Evolutionary conservation across 192 early-diverging fungal genomes (phyloP).

Genomic region (Coemansia guatemalensis): DNA sequence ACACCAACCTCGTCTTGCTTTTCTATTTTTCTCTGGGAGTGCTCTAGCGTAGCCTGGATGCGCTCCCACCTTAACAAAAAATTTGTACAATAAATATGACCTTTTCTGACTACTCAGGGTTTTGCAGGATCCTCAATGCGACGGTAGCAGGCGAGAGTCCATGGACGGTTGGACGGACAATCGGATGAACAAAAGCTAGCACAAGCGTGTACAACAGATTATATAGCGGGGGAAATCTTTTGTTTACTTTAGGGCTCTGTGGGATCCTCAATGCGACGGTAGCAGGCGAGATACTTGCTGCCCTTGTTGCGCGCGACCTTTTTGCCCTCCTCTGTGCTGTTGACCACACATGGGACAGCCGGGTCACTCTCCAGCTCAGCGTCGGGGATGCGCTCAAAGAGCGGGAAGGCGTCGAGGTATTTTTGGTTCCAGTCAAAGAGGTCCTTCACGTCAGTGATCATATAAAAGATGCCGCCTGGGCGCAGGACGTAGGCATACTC

Average conservation of each 20-base stretch:
- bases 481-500: slow-evolving; percentile 97
- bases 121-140: slow-evolving; percentile 64
- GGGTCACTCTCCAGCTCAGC: slow-evolving; percentile 80
- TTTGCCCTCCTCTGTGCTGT: slow-evolving; percentile 96
- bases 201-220: no score
- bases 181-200: background rate
- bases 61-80: slow-evolving; percentile 18
- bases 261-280: slow-evolving; percentile 69
- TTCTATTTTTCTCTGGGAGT: slow-evolving; percentile 3
- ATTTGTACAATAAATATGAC: slow-evolving; percentile 36
- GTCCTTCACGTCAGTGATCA: slow-evolving; percentile 92
- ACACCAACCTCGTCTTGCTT: background rate
- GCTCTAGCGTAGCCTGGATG: background rate
- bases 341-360: slow-evolving; percentile 76
- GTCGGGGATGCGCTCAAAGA: slow-evolving; percentile 83
- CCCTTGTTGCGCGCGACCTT: slow-evolving; percentile 98
- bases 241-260: no score
- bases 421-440: slow-evolving; percentile 95
- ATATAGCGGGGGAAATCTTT: no score
- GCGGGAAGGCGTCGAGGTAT: slow-evolving; percentile 89
- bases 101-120: background rate
- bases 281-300: slow-evolving; percentile 90
- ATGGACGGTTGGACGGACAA: no score
- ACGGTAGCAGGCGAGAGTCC: slow-evolving; percentile 81
- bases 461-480: slow-evolving; percentile 90